Percentiles rank a stretch among this genome's conserved stretches.
Conservation (phyloP, 192 early-diverging fungal genomes). For the Linnemannia zychae region DNA sequence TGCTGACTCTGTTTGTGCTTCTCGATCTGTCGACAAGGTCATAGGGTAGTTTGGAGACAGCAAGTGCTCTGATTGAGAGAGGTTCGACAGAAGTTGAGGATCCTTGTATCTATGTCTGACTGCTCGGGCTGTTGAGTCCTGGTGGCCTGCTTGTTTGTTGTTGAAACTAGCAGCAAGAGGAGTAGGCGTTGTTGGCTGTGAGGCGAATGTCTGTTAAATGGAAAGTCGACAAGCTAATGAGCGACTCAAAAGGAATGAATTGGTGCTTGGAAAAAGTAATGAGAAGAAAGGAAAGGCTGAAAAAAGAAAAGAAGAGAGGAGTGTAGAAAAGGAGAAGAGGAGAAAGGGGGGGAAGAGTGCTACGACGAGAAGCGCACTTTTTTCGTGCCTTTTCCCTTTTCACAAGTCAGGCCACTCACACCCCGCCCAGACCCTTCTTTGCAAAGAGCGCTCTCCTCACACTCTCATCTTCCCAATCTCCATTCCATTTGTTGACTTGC, state of each 20-base stretch:
- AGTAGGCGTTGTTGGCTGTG: background rate
- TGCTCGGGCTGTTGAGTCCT: too few relatives aligned
- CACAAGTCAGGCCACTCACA: background rate
- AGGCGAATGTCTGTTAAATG: background rate
- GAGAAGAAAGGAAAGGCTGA: too few relatives aligned
- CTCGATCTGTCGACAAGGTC: background rate
- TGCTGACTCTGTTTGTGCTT: background rate
- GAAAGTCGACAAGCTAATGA: too few relatives aligned
- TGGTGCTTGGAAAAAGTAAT: background rate
- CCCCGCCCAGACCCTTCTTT: background rate
- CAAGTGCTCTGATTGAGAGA: background rate
- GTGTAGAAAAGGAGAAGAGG: background rate
- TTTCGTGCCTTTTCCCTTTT: background rate
- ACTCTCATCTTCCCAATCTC: background rate
- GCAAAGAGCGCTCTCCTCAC: background rate
- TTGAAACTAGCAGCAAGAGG: too few relatives aligned
- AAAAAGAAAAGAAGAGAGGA: background rate
- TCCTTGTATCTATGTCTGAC: background rate
- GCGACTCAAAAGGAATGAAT: background rate
- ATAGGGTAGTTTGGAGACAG: background rate
- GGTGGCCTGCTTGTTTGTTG: too few relatives aligned
- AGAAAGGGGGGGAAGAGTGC: too few relatives aligned
- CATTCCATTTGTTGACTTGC: background rate
- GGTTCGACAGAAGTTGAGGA: background rate
- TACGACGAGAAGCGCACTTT: background rate